These are phyloP conservation scores for Mucuna pruriens DNA, from an alignment of 306 rosid genomes.

Conservation along the genomic window DNA sequence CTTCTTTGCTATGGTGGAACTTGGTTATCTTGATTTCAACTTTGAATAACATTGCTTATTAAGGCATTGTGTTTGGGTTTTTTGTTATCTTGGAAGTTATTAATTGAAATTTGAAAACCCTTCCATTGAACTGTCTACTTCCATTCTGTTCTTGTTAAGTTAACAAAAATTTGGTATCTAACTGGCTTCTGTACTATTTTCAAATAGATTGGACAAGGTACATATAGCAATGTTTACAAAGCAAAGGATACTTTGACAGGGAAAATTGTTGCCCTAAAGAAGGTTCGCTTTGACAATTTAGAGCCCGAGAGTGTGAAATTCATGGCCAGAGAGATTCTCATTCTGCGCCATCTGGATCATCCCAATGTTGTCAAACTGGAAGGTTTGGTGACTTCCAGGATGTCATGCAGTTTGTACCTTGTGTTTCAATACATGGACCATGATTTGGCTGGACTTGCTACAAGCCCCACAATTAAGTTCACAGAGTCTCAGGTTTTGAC, in stretches of 20 bases:
- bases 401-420: slow-evolving; percentile 92
- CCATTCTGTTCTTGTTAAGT: not conserved
- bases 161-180: slow-evolving; percentile 22
- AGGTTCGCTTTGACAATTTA: slow-evolving; percentile 90
- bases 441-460: slow-evolving; percentile 94
- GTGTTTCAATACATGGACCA: slow-evolving; percentile 88
- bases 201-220: slow-evolving; percentile 91
- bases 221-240: slow-evolving; percentile 93
- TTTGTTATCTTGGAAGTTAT: not conserved
- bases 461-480: slow-evolving; percentile 76
- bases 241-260: slow-evolving; percentile 83
- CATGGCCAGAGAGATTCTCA: slow-evolving; percentile 93
- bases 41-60: slow-evolving; percentile 4
- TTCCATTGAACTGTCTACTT: not conserved
- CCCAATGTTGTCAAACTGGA: slow-evolving; percentile 87
- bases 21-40: slow-evolving; percentile 6
- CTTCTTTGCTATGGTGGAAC: not conserved
- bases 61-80: not conserved
- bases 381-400: slow-evolving; percentile 90
- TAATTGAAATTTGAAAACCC: not conserved
- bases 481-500: slow-evolving; percentile 78
- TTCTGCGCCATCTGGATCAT: slow-evolving; percentile 82
- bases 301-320: slow-evolving; percentile 95
- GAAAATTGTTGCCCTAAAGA: slow-evolving; percentile 82
- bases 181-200: slow-evolving; percentile 12